Evolutionary conservation across 2,329 filamentous ascomycete genomes (phyloP).

Genomic region (Epichloe scottii): DNA sequence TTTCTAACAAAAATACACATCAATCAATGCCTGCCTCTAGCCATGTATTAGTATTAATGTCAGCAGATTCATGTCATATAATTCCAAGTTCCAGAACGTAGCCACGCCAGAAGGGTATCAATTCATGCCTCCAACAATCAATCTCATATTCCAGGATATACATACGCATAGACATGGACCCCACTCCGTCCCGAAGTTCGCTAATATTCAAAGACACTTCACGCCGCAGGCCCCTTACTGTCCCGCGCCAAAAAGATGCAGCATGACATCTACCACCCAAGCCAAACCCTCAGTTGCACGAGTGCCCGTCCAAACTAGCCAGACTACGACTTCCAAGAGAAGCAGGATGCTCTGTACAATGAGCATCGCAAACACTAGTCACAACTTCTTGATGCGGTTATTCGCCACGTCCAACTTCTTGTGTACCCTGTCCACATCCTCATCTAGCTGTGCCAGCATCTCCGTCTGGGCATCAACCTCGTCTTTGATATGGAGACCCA

Average conservation of each 20-base stretch:
- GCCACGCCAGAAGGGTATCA: neutral
- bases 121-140: neutral
- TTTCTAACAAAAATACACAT: no score
- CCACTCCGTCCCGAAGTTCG: neutral
- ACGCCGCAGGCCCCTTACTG: neutral
- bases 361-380: constrained; percentile 20
- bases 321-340: constrained; percentile 17
- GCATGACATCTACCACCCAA: constrained; percentile 17
- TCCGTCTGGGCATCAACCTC: constrained; percentile 61
- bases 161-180: neutral
- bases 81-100: neutral
- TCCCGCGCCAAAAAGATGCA: constrained; percentile 14
- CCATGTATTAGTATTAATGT: no score
- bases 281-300: constrained; percentile 12
- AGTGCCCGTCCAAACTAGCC: constrained; percentile 18
- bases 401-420: constrained; percentile 65
- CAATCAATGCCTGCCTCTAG: no score
- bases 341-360: constrained; percentile 17
- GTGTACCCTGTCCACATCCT: constrained; percentile 52
- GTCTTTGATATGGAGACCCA: constrained; percentile 63
- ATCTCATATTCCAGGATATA: neutral
- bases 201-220: neutral
- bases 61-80: no score
- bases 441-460: constrained; percentile 54
- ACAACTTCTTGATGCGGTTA: constrained; percentile 56